Percentiles rank a stretch among this genome's conserved stretches.
Conservation (phyloP, 768 basidiomycete species). For the Saitozyma podzolica region DNA sequence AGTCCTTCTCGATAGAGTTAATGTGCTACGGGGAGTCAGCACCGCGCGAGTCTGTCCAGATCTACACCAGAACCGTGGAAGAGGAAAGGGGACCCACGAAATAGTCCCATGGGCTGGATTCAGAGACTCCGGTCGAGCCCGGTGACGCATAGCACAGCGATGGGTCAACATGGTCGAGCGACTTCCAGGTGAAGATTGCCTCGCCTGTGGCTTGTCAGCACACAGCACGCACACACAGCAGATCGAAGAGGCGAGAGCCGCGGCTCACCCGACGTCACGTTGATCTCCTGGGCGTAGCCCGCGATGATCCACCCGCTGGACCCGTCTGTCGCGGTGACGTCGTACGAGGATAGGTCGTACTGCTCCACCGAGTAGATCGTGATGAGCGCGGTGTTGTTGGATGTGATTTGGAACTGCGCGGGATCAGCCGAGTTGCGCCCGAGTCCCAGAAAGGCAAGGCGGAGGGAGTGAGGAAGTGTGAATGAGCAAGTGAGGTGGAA, state of each 20-base stretch:
- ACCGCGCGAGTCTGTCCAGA: not conserved
- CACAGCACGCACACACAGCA: too few species aligned
- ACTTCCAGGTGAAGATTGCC: conserved; percentile 40
- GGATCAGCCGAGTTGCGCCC: not conserved
- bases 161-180: conserved; percentile 34
- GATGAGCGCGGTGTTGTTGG: conserved; percentile 37
- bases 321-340: conserved; percentile 5
- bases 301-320: conserved; percentile 24
- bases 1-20: conserved; percentile 41
- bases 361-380: conserved; percentile 17
- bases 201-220: not conserved
- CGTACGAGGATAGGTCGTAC: conserved; percentile 27
- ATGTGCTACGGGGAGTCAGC: conserved; percentile 27
- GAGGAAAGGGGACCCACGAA: conserved; percentile 14
- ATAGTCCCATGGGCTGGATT: conserved; percentile 18
- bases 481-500: too few species aligned
- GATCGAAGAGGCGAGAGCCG: too few species aligned
- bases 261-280: conserved; percentile 22
- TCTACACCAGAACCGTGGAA: not conserved
- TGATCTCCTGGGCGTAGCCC: conserved; percentile 35
- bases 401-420: conserved; percentile 33
- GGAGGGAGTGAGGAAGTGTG: not conserved
- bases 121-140: conserved; percentile 19
- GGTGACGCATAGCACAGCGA: conserved; percentile 29
- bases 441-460: not conserved